Evolutionary conservation across 2,329 filamentous ascomycete species (phyloP).

Genomic region (Talaromyces funiculosus): DNA sequence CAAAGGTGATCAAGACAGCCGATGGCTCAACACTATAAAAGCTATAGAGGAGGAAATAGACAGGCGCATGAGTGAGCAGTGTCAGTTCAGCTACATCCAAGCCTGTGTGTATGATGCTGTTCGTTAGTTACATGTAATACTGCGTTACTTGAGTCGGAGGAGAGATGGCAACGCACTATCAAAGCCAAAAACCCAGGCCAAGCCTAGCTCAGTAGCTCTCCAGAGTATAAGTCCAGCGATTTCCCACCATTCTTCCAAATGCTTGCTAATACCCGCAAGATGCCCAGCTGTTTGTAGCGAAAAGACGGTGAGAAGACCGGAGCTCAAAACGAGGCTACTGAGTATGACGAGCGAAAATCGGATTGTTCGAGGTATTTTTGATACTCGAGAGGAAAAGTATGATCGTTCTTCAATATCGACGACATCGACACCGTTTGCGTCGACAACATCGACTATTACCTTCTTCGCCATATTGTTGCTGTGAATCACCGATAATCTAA

Average conservation of each 20-base stretch:
- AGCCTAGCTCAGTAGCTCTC: conserved; percentile 60
- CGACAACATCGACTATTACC: neutral
- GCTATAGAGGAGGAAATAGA: conserved; percentile 66
- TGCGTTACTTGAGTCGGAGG: too few relatives aligned
- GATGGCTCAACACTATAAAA: conserved; percentile 67
- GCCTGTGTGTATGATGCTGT: conserved; percentile 36
- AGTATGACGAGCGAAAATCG: conserved; percentile 46
- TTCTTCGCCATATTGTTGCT: conserved; percentile 1
- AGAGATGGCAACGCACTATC: conserved; percentile 12
- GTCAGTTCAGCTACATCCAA: conserved; percentile 62
- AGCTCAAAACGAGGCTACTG: conserved; percentile 57
- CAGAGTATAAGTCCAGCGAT: conserved; percentile 51
- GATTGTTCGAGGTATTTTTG: conserved; percentile 22
- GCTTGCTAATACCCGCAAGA: conserved; percentile 61
- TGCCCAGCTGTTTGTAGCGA: conserved; percentile 58
- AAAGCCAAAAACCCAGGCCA: conserved; percentile 69
- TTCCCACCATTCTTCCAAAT: conserved; percentile 57
- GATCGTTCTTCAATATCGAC: neutral
- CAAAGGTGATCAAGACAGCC: conserved; percentile 57
- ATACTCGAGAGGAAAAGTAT: neutral
- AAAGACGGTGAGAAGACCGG: conserved; percentile 58
- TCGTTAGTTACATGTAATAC: neutral
- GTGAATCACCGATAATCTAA: neutral
- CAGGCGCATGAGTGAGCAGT: conserved; percentile 68
- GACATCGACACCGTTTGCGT: neutral